Evolutionary conservation across 352 stramenopile genomes (phyloP), one percentile per base, ranked within the genome.

Genomic region (Phytopythium oedochilum): DNA sequence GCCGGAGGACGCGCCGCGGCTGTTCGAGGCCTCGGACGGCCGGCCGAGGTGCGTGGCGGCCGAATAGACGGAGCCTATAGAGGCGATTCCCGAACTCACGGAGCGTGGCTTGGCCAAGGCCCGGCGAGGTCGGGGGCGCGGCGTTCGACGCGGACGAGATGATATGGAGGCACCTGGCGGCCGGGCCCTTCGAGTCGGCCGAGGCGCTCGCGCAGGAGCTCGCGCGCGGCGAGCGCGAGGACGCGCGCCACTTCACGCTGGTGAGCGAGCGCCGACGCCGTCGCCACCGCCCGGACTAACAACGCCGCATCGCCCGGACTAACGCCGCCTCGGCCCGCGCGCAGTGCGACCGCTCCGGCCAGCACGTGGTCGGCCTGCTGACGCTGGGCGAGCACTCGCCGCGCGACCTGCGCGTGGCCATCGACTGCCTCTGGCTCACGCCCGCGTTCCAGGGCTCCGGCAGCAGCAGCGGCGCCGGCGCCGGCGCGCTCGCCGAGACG

Each of bases 361-460:
- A 67, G 23, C 56, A 79, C 22, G 58, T 66, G 0, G 83, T 97
- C 39, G 88, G 88, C 1, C 95, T 96, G 79, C 46, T 94, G 48
- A 80, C 72, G 22, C 72, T 97, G 9, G 64, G 77, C 20, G 61
- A 68, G 28, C 83, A 97, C 60, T 89, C 86, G 22, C 84, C 88
- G n/a, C 59, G 49, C 22, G 68, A 95, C 53, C 73, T 97, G 34
- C 81, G 87, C 12, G 66, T 94, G 1, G 76, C 89, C 59, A 73
- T 97, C 44, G 83, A 74, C 36, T 63, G 86, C 52, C 44, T 96
- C 50, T 97, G 88, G 87, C 70, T 96, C 46, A 53, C 70, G 25
- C 88, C 88, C 22, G 71, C 86, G 26, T 94, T 90, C 61, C 88
- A 93, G 39, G 79, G 81, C 20, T 55, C 62, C 38, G 31, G 48